Evolutionary conservation across 345 rosid genomes (phyloP), one percentile per base, ranked within the genome.

Genomic region (Brassica rapa): DNA sequence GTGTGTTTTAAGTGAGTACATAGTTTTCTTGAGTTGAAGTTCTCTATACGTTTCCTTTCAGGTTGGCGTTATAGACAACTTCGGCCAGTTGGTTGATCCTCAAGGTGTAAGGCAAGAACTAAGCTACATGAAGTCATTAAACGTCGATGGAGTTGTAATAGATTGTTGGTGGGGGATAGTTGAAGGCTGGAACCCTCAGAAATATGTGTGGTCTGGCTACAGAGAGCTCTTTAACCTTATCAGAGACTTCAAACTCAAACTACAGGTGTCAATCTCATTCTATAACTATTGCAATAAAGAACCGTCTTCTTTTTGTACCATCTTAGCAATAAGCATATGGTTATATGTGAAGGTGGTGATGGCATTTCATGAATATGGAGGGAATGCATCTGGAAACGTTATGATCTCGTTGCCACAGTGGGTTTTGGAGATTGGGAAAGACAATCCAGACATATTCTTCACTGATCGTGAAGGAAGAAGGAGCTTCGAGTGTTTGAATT

Each of bases 141-240:
- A 86, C 75, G 89, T 89, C 4, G 97, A 90, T 87, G 97, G 98
- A 56, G 87, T 92, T 27, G 78, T 79, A 30, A 88, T 94, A 78
- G 90, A 90, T 82, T 94, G 98, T 86, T 94, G 98, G 98, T 92
- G 98, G 98, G 98, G 97, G 64, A 87, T 92, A 67, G 91, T 90
- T 76, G 98, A 94, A 86, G 87, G 88, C 8, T 94, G 98, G 98
- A 88, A 73, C 69, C 98, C 98, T 51, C 94, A 88, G 84, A 92
- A 92, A 56, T 94, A 92, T 81, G 89, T 78, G 5, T 94, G 98
- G 98, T 87, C 96, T 80, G 98, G 98, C 81, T 94, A 94, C 64
- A 84, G 89, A 67, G 97, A 94, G 35, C 84, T 92, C 61, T 94
- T 94, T 76, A 87, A 88, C 79, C 81, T 90, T 62, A 79, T 90